Evolutionary conservation across 179 eudicot genomes (phyloP).

Genomic region (Gypsophila paniculata): DNA sequence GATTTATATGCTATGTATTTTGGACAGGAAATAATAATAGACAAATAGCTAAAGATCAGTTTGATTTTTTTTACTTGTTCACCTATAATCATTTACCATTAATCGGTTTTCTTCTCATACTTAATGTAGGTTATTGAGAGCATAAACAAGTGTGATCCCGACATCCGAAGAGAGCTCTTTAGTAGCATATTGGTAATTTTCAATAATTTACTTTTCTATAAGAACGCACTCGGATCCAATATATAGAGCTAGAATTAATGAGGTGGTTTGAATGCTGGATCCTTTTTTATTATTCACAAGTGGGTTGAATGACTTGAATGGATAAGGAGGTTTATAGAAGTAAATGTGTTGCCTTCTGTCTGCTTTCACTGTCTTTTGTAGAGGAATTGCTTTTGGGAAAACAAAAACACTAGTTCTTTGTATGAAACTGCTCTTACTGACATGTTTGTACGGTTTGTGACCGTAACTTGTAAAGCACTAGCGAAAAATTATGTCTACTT

Average conservation of each 20-base stretch:
- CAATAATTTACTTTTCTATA: not conserved
- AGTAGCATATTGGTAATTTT: slow-evolving; percentile 83
- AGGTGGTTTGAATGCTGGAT: not conserved
- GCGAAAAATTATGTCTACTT: not conserved
- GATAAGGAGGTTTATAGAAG: not conserved
- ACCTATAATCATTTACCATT: slow-evolving; percentile 9
- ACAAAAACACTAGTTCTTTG: not conserved
- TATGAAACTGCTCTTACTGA: not conserved
- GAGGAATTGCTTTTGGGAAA: slow-evolving; percentile 1
- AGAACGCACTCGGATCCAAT: not conserved
- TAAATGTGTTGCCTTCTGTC: not conserved
- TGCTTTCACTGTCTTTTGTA: not conserved
- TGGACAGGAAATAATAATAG: not conserved
- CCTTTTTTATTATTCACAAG: not conserved
- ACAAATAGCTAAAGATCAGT: not conserved
- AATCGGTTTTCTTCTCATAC: slow-evolving; percentile 2
- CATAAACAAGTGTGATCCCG: slow-evolving; percentile 95
- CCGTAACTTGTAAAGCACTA: not conserved
- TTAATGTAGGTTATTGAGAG: slow-evolving; percentile 82
- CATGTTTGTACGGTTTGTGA: not conserved
- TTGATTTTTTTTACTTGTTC: not conserved
- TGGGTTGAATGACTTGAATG: not conserved
- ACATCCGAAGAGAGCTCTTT: slow-evolving; percentile 87
- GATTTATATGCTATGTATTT: not conserved
- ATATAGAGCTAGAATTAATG: not conserved